Conservation (phyloP, 345 rosid species). For the Eucalyptus erythrocorys region DNA sequence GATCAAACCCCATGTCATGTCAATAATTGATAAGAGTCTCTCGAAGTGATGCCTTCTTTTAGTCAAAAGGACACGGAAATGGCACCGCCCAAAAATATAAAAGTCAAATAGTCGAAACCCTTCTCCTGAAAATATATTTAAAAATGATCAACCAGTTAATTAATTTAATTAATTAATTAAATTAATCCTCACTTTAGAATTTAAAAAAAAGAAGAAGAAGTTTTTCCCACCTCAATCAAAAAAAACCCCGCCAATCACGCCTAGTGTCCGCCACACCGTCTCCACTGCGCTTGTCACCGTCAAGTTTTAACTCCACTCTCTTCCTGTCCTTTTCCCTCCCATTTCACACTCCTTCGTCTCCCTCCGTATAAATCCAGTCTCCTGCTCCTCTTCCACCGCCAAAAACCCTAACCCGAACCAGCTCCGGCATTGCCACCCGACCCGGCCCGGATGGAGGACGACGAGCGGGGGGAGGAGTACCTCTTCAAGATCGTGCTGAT, state of each 20-base stretch:
- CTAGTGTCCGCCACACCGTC: background rate
- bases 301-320: background rate
- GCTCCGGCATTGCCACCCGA: background rate
- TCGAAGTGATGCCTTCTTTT: background rate
- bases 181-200: background rate
- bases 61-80: background rate
- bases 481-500: constrained; percentile 84
- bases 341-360: background rate
- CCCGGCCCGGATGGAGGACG: constrained; percentile 10
- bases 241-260: background rate
- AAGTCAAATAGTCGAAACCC: background rate
- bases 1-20: background rate
- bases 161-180: background rate
- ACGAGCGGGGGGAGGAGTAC: constrained; percentile 52
- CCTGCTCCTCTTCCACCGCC: background rate
- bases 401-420: background rate
- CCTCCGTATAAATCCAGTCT: background rate
- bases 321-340: background rate
- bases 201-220: accelerated
- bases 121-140: background rate
- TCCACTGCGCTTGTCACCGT: background rate
- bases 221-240: background rate
- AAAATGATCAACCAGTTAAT: background rate
- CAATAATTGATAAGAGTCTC: accelerated
- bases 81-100: background rate